Base-by-base conservation (phyloP, 1,139 yeast genomes). In the Magnusiomyces magnusii region DNA sequence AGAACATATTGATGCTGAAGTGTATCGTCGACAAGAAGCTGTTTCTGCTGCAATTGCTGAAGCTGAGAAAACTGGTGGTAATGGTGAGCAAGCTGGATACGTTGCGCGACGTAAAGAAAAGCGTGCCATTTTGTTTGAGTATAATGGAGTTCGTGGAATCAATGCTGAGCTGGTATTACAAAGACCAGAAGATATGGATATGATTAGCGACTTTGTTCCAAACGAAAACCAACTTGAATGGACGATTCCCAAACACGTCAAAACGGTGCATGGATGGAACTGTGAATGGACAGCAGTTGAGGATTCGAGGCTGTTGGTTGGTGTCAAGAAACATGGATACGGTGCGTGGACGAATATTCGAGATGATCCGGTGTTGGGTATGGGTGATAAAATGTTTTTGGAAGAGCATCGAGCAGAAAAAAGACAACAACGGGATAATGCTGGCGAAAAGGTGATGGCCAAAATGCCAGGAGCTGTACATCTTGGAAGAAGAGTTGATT, bases 321-420 rank as follows among this genome's bases (percentile, higher is more conserved):
- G 99, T 64, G 87, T 93, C 39, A 81, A 83, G 69, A 91, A 90
- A 72, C 90, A 92, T 73, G 99, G 99, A 0, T 93, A 90, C 69
- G 99, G 99, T 24, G 86, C 96, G 0, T 95, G 99, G 99, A 73
- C 81, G 7, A 92, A 88, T 70, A 92, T 95, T 54, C 78, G 99
- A 69, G 99, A 93, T 73, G 99, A 95, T 74, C 98, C 99, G 0
- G 80, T 89, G 60, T 78, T 95, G 61, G 95, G 93, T 17, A 78
- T 95, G 64, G 89, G 91, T 63, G 90, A 90, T 67, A 92, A 89
- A 75, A 75, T 92, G 63, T 92, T 83, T 69, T 77, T 92, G 66
- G 77, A 76, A 61, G 77, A 75, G 67, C 69, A 70, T 62, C 65
- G 78, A 23, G 68, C 69, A 9, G 75, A 71, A 53, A 73, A 69